These are phyloP conservation scores for Hanseniaspora thailandica DNA, from an alignment of 805 yeast genomes.

Conservation along the genomic window DNA sequence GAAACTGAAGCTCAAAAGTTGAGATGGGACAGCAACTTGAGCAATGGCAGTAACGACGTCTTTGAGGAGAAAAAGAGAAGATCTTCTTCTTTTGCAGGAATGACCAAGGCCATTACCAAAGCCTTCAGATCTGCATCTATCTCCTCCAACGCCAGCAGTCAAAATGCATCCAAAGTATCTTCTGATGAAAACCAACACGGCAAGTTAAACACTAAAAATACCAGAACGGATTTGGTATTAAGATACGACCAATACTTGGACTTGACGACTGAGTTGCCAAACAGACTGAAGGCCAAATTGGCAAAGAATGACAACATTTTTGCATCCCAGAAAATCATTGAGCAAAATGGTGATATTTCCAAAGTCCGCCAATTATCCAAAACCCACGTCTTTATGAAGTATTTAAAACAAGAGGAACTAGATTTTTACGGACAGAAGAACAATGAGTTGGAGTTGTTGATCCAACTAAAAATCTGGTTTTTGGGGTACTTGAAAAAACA, in stretches of 20 bases:
- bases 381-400: constrained; percentile 1
- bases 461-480: constrained; percentile 2
- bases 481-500: background rate
- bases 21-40: constrained; percentile 77
- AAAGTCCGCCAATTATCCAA: constrained; percentile 8
- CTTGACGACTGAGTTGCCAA: background rate
- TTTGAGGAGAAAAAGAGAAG: constrained; percentile 34
- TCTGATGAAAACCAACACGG: background rate
- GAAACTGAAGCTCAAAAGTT: constrained; percentile 25
- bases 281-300: background rate
- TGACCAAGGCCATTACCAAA: constrained; percentile 13
- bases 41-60: constrained; percentile 83
- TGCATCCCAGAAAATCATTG: background rate
- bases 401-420: constrained; percentile 8
- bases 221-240: constrained; percentile 1
- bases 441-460: background rate
- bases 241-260: constrained; percentile 3
- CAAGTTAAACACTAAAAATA: background rate
- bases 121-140: constrained; percentile 14
- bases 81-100: constrained; percentile 9
- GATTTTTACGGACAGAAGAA: background rate
- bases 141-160: constrained; percentile 3
- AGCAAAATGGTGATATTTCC: background rate
- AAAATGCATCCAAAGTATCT: background rate
- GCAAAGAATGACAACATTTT: background rate